A percentile compares a stretch with the other conserved stretches of the same genome.
These are phyloP conservation scores for Talaromyces funiculosus DNA, from an alignment of 2,329 filamentous ascomycete genomes.

Conservation along the genomic window DNA sequence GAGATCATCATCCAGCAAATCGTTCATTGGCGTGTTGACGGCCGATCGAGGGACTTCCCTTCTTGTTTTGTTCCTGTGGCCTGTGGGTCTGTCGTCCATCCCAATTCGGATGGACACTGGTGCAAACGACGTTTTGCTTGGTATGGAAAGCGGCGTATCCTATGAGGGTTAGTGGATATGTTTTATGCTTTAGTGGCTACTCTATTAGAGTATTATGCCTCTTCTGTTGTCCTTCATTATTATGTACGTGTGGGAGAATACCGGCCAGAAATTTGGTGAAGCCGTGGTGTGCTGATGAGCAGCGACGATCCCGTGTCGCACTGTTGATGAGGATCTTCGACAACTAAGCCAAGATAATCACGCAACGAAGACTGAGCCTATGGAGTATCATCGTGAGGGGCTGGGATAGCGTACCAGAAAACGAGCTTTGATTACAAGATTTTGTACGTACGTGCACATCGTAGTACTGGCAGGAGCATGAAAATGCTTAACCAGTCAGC, in stretches of 20 bases:
- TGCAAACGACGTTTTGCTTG: not conserved
- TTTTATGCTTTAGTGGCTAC: not conserved
- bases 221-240: too few species aligned
- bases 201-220: not conserved
- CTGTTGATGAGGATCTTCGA: conserved; percentile 5
- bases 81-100: not conserved
- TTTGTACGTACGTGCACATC: too few species aligned
- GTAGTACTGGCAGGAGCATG: too few species aligned
- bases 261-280: not conserved
- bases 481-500: not conserved
- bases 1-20: not conserved
- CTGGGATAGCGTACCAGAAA: conserved; percentile 2
- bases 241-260: too few species aligned
- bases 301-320: not conserved
- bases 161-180: too few species aligned
- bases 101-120: not conserved
- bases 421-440: too few species aligned
- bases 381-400: not conserved
- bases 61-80: not conserved
- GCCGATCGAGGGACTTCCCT: not conserved
- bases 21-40: not conserved
- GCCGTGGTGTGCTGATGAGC: not conserved
- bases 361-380: not conserved
- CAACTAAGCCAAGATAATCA: not conserved
- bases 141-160: not conserved